Evolutionary conservation across 2,329 filamentous ascomycete species (phyloP).

Genomic region (Talaromyces sp.): DNA sequence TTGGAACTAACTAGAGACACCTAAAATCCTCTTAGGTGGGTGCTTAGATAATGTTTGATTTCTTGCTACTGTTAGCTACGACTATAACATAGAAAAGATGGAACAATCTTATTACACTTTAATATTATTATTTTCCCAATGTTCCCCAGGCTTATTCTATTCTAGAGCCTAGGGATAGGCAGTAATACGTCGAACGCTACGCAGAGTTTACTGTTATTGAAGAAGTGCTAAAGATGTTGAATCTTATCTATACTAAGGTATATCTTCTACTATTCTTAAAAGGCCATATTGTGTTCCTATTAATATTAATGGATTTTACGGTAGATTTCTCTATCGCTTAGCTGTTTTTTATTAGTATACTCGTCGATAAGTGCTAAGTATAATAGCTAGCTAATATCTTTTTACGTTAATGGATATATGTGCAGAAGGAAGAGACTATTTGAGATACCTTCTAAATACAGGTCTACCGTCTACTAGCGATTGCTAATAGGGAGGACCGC

Average conservation of each 20-base stretch:
- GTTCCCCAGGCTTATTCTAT: slow-evolving; percentile 25
- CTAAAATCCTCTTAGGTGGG: slow-evolving; percentile 28
- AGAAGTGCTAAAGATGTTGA: slow-evolving; percentile 4
- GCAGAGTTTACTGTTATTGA: slow-evolving; percentile 13
- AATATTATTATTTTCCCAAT: slow-evolving; percentile 22
- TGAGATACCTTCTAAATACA: slow-evolving; percentile 21
- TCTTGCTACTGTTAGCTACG: slow-evolving; percentile 19
- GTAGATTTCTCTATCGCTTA: slow-evolving; percentile 24
- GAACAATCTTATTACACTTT: slow-evolving; percentile 28
- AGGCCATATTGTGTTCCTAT: slow-evolving; percentile 5
- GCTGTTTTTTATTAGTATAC: slow-evolving; percentile 22
- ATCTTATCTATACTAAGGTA: slow-evolving; percentile 13
- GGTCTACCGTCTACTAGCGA: slow-evolving; percentile 24
- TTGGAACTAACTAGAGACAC: slow-evolving; percentile 23
- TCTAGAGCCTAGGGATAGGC: slow-evolving; percentile 25
- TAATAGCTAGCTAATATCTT: slow-evolving; percentile 21
- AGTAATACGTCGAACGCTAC: slow-evolving; percentile 27
- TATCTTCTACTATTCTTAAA: slow-evolving; percentile 14
- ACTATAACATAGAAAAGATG: slow-evolving; percentile 1
- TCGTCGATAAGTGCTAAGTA: slow-evolving; percentile 20
- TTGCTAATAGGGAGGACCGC: slow-evolving; percentile 16
- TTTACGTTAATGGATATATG: background rate
- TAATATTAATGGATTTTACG: slow-evolving; percentile 23
- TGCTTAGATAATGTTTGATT: slow-evolving; percentile 24
- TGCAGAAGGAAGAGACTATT: slow-evolving; percentile 1